phyloP scores from a whole-genome alignment of 1,139 yeast genomes.

The Hanseniaspora gamundiae region DNA sequence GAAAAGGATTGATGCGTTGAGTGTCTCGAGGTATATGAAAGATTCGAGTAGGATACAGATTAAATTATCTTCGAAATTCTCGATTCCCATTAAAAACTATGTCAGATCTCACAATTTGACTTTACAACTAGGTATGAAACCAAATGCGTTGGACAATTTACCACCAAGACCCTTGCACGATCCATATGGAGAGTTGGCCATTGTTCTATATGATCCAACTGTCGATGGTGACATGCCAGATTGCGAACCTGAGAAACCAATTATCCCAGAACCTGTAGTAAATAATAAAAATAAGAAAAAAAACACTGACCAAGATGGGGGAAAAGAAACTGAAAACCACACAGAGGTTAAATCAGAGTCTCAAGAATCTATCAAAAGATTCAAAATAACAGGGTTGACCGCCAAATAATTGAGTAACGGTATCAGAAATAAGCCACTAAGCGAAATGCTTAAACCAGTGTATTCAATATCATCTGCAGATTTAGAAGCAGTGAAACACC shows the following conservation, averaged over 20 bases:
- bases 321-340: constrained; percentile 9
- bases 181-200: constrained; percentile 87
- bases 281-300: constrained; percentile 1
- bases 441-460: constrained; percentile 69
- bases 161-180: constrained; percentile 81
- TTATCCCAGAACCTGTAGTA: not conserved
- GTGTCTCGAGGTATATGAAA: constrained; percentile 32
- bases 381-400: constrained; percentile 10
- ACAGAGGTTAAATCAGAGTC: constrained; percentile 1
- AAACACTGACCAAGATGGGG: constrained; percentile 4
- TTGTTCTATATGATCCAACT: constrained; percentile 90
- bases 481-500: constrained; percentile 33
- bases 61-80: constrained; percentile 33
- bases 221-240: constrained; percentile 36
- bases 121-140: constrained; percentile 76
- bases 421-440: constrained; percentile 49
- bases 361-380: constrained; percentile 1
- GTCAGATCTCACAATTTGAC: constrained; percentile 33
- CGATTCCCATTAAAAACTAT: constrained; percentile 37
- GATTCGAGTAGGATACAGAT: constrained; percentile 24
- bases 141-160: constrained; percentile 41
- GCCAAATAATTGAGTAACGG: constrained; percentile 21
- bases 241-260: constrained; percentile 5
- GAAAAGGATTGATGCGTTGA: constrained; percentile 40
- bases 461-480: constrained; percentile 22